A percentile compares a stretch with the other conserved stretches of the same genome.
These are phyloP conservation scores for Cystobasidium slooffiae DNA, from an alignment of 1,284 basidiomycete genomes.

Conservation along the genomic window DNA sequence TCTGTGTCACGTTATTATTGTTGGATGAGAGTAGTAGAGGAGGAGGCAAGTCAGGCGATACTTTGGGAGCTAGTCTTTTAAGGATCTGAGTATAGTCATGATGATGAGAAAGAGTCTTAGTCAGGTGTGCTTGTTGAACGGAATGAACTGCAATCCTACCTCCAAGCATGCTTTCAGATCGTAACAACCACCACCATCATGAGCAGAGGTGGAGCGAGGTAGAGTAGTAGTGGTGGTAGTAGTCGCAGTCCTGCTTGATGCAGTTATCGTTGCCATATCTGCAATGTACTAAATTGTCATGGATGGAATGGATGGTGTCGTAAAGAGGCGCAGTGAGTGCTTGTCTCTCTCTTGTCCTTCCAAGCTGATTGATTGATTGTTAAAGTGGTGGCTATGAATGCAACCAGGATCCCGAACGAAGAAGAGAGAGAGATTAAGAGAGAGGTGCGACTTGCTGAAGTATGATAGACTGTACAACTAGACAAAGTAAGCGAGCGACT, in stretches of 20 bases:
- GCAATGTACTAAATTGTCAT: too few species aligned
- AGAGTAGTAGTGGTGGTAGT: not conserved
- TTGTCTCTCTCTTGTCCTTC: too few species aligned
- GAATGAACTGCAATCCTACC: not conserved
- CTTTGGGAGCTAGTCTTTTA: conserved; percentile 22
- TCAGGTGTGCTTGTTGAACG: not conserved
- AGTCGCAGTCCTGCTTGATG: conserved; percentile 1
- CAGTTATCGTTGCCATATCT: conserved; percentile 4
- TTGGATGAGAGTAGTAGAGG: not conserved
- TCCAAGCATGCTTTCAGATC: conserved; percentile 32
- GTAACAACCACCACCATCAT: not conserved
- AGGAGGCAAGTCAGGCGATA: conserved; percentile 28
- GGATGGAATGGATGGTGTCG: too few species aligned
- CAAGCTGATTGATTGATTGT: too few species aligned
- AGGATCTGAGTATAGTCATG: conserved; percentile 23
- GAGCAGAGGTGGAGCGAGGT: conserved; percentile 7
- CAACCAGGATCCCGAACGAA: too few species aligned
- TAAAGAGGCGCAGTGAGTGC: too few species aligned
- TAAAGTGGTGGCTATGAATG: too few species aligned
- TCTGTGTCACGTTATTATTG: not conserved
- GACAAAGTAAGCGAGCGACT: too few species aligned
- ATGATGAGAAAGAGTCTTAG: not conserved
- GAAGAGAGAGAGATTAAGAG: too few species aligned
- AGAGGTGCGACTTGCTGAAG: too few species aligned
- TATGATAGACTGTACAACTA: too few species aligned